Conservation (phyloP, 768 basidiomycete genomes). For the Trametes cingulata region DNA sequence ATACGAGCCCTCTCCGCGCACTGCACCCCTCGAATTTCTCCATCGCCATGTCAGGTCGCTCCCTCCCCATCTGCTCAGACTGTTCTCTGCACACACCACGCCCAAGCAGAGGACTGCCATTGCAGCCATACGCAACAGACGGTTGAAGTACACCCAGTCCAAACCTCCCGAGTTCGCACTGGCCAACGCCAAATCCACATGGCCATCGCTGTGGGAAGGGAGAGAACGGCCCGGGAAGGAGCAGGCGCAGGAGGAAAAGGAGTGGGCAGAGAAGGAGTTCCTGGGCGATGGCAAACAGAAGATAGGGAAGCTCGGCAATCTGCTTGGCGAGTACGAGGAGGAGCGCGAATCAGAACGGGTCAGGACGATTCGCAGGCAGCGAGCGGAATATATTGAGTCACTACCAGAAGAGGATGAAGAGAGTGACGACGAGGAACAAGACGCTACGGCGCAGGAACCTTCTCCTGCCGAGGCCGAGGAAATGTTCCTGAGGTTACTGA, state of each 20-base stretch:
- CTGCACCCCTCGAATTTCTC: conserved; percentile 65
- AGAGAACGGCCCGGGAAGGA: conserved; percentile 48
- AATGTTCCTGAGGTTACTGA: conserved; percentile 60
- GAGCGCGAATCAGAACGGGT: conserved; percentile 71
- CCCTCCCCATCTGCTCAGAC: conserved; percentile 60
- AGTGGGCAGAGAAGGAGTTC: conserved; percentile 68
- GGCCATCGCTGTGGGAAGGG: conserved; percentile 73
- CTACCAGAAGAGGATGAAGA: conserved; percentile 69
- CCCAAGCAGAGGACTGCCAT: conserved; percentile 69
- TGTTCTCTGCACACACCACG: conserved; percentile 44
- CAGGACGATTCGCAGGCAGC: conserved; percentile 45
- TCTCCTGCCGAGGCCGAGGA: conserved; percentile 49
- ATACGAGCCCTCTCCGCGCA: conserved; percentile 60
- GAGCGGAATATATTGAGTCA: conserved; percentile 45
- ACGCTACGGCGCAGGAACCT: conserved; percentile 43
- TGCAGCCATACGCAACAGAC: conserved; percentile 68
- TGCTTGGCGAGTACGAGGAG: conserved; percentile 75
- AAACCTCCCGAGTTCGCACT: conserved; percentile 59
- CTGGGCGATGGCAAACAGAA: conserved; percentile 50
- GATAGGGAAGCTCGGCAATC: conserved; percentile 66
- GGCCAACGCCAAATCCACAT: conserved; percentile 50
- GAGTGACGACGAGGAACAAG: conserved; percentile 53
- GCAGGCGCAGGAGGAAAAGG: conserved; percentile 64
- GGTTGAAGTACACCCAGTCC: conserved; percentile 59
- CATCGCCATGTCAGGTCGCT: conserved; percentile 56